Conservation (phyloP, 345 rosid genomes). For the Noccaea bulbosa region DNA sequence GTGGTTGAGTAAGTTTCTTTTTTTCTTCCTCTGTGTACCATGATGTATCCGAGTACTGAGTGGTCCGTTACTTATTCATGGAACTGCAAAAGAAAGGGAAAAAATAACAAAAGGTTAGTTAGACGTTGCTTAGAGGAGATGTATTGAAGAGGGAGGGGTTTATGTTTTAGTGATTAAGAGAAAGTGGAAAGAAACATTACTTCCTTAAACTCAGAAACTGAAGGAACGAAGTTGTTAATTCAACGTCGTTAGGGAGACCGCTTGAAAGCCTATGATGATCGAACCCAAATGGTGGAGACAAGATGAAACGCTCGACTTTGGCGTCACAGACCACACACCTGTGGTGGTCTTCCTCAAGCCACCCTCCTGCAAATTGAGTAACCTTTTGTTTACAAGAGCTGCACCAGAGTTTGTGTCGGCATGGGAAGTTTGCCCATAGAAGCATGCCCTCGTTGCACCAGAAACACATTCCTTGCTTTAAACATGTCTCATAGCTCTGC, state of each 20-base stretch:
- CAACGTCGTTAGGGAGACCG: conserved; percentile 15
- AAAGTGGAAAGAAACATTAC: neutral
- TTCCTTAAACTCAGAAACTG: conserved; percentile 27
- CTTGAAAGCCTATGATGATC: conserved; percentile 27
- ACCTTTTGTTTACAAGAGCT: conserved; percentile 53
- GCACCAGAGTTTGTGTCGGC: conserved; percentile 82
- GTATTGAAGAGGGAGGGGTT: neutral
- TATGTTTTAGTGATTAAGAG: neutral
- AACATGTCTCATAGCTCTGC: conserved; percentile 55
- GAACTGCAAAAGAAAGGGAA: conserved; percentile 11
- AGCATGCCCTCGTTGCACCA: conserved; percentile 57
- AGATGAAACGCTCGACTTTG: conserved; percentile 52
- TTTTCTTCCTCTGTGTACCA: neutral
- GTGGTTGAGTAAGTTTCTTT: conserved; percentile 4
- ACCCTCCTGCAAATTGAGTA: conserved; percentile 33
- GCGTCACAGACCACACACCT: conserved; percentile 76
- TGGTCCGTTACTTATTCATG: conserved; percentile 18
- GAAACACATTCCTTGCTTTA: conserved; percentile 58
- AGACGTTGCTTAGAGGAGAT: conserved; percentile 1
- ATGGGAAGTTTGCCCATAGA: conserved; percentile 71
- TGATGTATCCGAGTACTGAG: conserved; percentile 1
- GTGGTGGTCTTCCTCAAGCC: conserved; percentile 48
- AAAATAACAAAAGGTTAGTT: neutral
- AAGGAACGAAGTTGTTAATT: conserved; percentile 28
- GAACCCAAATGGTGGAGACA: conserved; percentile 37